Evolutionary conservation across 1,284 basidiomycete genomes (phyloP).

Genomic region (Vanrija humicola): DNA sequence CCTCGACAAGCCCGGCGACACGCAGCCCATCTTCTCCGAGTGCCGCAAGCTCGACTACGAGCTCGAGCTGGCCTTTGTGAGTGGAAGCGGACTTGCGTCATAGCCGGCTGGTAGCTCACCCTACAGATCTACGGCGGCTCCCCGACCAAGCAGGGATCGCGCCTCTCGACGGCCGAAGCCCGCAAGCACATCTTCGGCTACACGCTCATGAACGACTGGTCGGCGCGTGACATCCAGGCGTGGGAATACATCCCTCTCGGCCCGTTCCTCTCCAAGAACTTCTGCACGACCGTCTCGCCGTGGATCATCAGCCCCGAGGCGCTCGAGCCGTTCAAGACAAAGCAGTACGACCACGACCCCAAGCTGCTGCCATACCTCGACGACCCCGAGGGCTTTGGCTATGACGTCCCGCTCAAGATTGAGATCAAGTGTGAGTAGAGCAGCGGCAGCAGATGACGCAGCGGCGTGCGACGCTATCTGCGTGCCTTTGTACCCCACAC

Average conservation of each 20-base stretch:
- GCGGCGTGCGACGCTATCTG: not conserved
- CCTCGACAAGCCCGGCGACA: conserved; percentile 20
- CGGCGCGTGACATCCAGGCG: conserved; percentile 25
- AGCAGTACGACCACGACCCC: conserved; percentile 17
- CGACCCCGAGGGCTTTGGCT: conserved; percentile 14
- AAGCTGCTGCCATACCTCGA: conserved; percentile 20
- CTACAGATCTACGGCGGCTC: conserved; percentile 13
- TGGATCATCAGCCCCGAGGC: conserved; percentile 26
- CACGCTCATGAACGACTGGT: conserved; percentile 30
- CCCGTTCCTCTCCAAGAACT: conserved; percentile 30
- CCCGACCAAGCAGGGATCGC: conserved; percentile 19
- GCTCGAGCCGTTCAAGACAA: conserved; percentile 21
- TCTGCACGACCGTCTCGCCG: conserved; percentile 26
- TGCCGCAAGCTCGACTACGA: conserved; percentile 26
- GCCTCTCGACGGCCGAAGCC: conserved; percentile 16
- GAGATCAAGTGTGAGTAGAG: conserved; percentile 11
- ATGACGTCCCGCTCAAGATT: conserved; percentile 11
- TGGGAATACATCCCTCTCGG: conserved; percentile 24
- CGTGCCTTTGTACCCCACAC: not conserved
- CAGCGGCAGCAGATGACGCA: no score
- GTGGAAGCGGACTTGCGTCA: no score
- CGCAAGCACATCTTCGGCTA: conserved; percentile 23
- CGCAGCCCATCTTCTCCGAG: conserved; percentile 18
- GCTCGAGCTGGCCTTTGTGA: conserved; percentile 23
- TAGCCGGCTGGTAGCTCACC: not conserved